A percentile compares a stretch with the other conserved stretches of the same genome.
Evolutionary conservation across 202 grass and related monocot genomes (phyloP).

Genomic region (Schoenoplectus tabernaemontani): DNA sequence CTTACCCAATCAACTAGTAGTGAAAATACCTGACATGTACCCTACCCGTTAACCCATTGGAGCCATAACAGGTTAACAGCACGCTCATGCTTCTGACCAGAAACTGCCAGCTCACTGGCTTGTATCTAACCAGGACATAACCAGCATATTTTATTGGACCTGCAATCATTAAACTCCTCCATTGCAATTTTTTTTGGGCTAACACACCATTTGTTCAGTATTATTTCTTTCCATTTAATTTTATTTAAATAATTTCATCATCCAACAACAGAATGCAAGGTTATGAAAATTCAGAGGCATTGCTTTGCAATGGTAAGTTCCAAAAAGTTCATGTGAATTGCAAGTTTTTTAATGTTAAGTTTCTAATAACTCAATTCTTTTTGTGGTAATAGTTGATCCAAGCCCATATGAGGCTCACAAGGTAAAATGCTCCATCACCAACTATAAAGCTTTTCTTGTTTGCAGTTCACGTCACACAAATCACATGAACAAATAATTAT

Average conservation of each 20-base stretch:
- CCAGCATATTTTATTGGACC: not conserved
- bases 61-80: not conserved
- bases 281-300: not conserved
- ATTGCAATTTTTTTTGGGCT: not conserved
- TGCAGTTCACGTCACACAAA: not conserved
- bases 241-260: conserved; percentile 2
- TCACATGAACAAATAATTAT: too few species aligned
- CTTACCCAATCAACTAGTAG: not conserved
- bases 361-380: conserved; percentile 43
- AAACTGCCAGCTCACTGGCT: not conserved
- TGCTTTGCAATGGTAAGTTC: conserved; percentile 21
- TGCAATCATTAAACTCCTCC: not conserved
- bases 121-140: not conserved
- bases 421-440: conserved; percentile 25
- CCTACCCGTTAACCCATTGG: not conserved
- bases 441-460: not conserved
- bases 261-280: conserved; percentile 12
- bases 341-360: conserved; percentile 23
- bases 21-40: not conserved
- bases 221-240: not conserved
- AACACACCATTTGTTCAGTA: not conserved
- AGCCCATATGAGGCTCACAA: conserved; percentile 48
- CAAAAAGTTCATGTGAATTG: not conserved
- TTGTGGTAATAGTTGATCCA: conserved; percentile 70
- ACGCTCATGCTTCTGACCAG: not conserved